Conservation (phyloP, 805 yeast genomes). For the Starmera caribaea region DNA sequence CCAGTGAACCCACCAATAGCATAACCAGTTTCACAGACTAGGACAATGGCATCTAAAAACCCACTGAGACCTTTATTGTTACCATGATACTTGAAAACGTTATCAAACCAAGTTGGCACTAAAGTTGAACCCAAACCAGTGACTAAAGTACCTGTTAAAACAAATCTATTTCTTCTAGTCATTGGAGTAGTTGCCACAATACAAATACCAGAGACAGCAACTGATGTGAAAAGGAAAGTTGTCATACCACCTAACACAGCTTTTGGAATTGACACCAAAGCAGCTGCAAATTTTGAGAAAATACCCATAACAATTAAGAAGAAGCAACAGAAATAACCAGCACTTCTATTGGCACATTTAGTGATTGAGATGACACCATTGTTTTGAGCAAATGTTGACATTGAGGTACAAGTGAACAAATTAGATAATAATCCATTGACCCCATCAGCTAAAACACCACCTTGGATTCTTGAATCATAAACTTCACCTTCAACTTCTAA, state of each 20-base stretch:
- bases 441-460: slow-evolving; percentile 89
- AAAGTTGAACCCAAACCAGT: slow-evolving; percentile 62
- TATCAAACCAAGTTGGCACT: slow-evolving; percentile 55
- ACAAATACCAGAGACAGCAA: slow-evolving; percentile 65
- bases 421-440: slow-evolving; percentile 70
- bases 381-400: slow-evolving; percentile 90
- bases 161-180: slow-evolving; percentile 66
- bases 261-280: slow-evolving; percentile 74
- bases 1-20: slow-evolving; percentile 63
- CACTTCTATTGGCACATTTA: slow-evolving; percentile 79
- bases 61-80: slow-evolving; percentile 45
- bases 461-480: slow-evolving; percentile 83
- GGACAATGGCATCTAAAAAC: slow-evolving; percentile 53
- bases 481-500: slow-evolving; percentile 72
- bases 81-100: slow-evolving; percentile 59
- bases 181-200: slow-evolving; percentile 45
- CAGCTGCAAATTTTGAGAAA: slow-evolving; percentile 80
- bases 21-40: slow-evolving; percentile 66
- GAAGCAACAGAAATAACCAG: slow-evolving; percentile 74
- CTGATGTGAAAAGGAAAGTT: slow-evolving; percentile 66
- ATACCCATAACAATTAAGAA: slow-evolving; percentile 81
- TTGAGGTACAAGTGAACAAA: slow-evolving; percentile 76
- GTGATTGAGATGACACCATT: slow-evolving; percentile 92
- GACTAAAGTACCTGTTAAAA: slow-evolving; percentile 51
- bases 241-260: slow-evolving; percentile 87